Conservation (phyloP, 2,329 filamentous ascomycete species). For the Elsinoe batatas region DNA sequence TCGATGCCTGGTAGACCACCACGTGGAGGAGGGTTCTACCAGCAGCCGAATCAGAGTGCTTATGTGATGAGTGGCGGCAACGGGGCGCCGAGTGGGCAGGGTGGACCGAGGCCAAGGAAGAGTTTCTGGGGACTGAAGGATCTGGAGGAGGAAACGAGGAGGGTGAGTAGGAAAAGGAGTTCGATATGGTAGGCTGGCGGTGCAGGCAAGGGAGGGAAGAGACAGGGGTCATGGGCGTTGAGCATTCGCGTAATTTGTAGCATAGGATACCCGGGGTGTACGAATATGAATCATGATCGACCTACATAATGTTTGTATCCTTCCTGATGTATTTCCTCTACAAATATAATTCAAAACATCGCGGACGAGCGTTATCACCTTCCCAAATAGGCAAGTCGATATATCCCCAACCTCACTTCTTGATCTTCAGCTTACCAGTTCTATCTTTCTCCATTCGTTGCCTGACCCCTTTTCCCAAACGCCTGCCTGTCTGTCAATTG, state of each 20-base stretch:
- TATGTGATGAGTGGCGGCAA: slow-evolving; percentile 25
- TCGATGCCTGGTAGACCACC: slow-evolving; percentile 14
- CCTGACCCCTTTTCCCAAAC: neutral
- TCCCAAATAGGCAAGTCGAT: neutral
- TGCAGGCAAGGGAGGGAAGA: neutral
- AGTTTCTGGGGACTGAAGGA: slow-evolving; percentile 29
- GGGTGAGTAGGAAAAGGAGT: slow-evolving; percentile 18
- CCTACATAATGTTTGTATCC: no score
- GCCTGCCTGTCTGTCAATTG: no score
- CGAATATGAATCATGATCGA: neutral
- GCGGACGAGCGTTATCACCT: neutral
- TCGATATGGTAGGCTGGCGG: slow-evolving; percentile 16
- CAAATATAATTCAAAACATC: no score
- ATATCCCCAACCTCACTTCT: neutral
- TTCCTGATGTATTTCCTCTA: no score
- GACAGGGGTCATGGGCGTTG: neutral
- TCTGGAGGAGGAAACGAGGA: slow-evolving; percentile 23
- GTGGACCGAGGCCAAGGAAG: slow-evolving; percentile 26
- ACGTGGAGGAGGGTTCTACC: slow-evolving; percentile 18
- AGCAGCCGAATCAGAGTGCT: slow-evolving; percentile 19
- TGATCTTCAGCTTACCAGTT: neutral
- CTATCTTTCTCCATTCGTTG: neutral
- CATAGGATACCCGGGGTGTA: slow-evolving; percentile 4
- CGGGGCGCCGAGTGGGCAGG: neutral
- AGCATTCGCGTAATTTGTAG: neutral